These are phyloP conservation scores for Podospora sp. DNA, from an alignment of 495 filamentous ascomycete genomes.

Conservation along the genomic window DNA sequence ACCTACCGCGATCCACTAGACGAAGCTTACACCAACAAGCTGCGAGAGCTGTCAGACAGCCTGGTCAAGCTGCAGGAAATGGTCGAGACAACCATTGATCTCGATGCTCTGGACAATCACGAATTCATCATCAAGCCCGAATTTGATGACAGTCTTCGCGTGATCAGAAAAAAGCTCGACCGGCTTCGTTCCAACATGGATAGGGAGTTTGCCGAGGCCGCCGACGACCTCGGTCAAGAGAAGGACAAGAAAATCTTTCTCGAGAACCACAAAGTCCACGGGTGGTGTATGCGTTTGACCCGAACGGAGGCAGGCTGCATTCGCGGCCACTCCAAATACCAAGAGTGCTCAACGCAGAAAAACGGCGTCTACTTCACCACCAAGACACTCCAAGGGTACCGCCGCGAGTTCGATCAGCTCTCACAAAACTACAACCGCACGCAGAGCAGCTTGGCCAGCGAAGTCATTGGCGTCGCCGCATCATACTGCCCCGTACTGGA, in stretches of 20 bases:
- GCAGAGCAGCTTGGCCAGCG: constrained; percentile 85
- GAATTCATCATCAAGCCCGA: constrained; percentile 99
- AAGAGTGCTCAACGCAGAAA: constrained; percentile 97
- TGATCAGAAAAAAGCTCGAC: constrained; percentile 89
- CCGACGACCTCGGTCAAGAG: constrained; percentile 85
- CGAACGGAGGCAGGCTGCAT: constrained; percentile 91
- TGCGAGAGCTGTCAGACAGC: constrained; percentile 73
- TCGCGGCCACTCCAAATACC: constrained; percentile 84
- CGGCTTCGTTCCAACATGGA: constrained; percentile 83
- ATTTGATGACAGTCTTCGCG: constrained; percentile 86
- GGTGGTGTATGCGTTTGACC: constrained; percentile 95
- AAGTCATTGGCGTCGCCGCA: constrained; percentile 89
- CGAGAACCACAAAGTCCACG: constrained; percentile 92
- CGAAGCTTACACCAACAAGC: constrained; percentile 81
- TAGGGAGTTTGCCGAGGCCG: constrained; percentile 73
- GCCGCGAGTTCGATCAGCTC: constrained; percentile 90
- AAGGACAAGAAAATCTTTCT: constrained; percentile 98
- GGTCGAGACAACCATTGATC: constrained; percentile 97
- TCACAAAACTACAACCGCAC: constrained; percentile 96
- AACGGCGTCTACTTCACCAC: constrained; percentile 99
- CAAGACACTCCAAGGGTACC: constrained; percentile 73
- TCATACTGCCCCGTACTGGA: constrained; percentile 96
- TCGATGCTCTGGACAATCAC: constrained; percentile 93
- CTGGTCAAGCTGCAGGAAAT: constrained; percentile 90
- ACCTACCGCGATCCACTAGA: constrained; percentile 86